phyloP scores from a whole-genome alignment of 805 yeast species.

The Wickerhamiella spandovensis region DNA sequence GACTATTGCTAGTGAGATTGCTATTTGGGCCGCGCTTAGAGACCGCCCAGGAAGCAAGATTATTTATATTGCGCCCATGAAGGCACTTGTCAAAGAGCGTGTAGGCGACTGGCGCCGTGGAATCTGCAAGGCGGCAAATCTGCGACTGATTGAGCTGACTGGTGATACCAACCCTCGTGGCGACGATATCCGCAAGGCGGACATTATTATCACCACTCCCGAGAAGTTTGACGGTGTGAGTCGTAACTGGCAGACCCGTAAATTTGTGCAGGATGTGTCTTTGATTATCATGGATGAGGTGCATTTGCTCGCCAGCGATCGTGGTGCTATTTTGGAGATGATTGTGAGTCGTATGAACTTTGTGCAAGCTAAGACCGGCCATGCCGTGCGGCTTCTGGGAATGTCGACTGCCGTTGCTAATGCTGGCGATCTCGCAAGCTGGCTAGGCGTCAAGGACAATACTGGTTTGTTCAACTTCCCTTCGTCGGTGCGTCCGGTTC shows the following conservation, averaged over 20 bases:
- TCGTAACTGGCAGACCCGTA: slow-evolving; percentile 71
- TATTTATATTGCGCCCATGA: slow-evolving; percentile 83
- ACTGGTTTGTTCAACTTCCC: slow-evolving; percentile 66
- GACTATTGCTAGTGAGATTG: slow-evolving; percentile 91
- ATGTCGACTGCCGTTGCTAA: slow-evolving; percentile 80
- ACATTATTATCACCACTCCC: slow-evolving; percentile 70
- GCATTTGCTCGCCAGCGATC: slow-evolving; percentile 68
- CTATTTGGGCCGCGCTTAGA: slow-evolving; percentile 91
- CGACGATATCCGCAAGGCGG: slow-evolving; percentile 50
- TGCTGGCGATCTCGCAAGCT: slow-evolving; percentile 74
- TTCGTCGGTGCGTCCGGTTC: slow-evolving; percentile 72
- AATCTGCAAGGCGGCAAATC: slow-evolving; percentile 14
- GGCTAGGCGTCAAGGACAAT: slow-evolving; percentile 53
- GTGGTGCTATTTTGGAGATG: slow-evolving; percentile 80
- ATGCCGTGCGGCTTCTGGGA: slow-evolving; percentile 54
- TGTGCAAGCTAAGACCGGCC: slow-evolving; percentile 45
- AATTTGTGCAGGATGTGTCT: slow-evolving; percentile 60
- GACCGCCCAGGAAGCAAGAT: slow-evolving; percentile 69
- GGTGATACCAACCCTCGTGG: slow-evolving; percentile 75
- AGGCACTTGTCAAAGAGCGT: slow-evolving; percentile 70
- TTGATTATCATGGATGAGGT: slow-evolving; percentile 78
- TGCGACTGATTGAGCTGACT: slow-evolving; percentile 57
- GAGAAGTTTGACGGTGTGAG: slow-evolving; percentile 82
- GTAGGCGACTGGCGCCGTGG: slow-evolving; percentile 62
- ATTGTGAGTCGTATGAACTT: slow-evolving; percentile 80